Conservation (phyloP, 331 rosid genomes). For the Malus hybrid region DNA sequence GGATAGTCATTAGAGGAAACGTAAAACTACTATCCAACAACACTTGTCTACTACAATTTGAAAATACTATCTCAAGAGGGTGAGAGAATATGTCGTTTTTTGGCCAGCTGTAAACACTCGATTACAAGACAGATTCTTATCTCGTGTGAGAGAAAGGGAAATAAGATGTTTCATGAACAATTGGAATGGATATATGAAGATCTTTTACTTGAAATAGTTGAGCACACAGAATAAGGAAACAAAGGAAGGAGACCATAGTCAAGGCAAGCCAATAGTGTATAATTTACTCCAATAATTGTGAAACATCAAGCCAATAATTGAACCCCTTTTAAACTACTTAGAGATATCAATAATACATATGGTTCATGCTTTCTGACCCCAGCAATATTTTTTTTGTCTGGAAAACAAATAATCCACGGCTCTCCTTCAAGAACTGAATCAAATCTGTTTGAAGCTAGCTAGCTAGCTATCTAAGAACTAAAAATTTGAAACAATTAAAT, state of each 20-base stretch:
- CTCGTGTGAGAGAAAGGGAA: background rate
- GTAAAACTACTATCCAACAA: background rate
- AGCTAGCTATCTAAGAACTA: background rate
- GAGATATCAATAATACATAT: slow-evolving; percentile 18
- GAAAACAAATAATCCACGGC: background rate
- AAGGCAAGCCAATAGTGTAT: slow-evolving; percentile 20
- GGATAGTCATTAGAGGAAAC: background rate
- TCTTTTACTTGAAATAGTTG: background rate
- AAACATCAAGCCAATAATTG: slow-evolving; percentile 44
- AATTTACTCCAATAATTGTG: slow-evolving; percentile 33
- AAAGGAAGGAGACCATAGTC: slow-evolving; percentile 6
- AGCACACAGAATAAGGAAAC: background rate
- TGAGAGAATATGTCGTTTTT: background rate
- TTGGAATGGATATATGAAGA: background rate
- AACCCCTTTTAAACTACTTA: slow-evolving; percentile 15
- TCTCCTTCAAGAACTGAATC: slow-evolving; percentile 1
- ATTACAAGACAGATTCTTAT: background rate
- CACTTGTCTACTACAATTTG: background rate
- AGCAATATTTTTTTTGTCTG: background rate
- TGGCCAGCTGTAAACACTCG: background rate
- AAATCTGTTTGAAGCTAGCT: background rate
- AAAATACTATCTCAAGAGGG: background rate
- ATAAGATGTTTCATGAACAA: background rate
- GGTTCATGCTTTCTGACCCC: background rate
- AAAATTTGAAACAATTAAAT: background rate